phyloP scores from a whole-genome alignment of 2,329 filamentous ascomycete species.

The Remersonia thermophila region DNA sequence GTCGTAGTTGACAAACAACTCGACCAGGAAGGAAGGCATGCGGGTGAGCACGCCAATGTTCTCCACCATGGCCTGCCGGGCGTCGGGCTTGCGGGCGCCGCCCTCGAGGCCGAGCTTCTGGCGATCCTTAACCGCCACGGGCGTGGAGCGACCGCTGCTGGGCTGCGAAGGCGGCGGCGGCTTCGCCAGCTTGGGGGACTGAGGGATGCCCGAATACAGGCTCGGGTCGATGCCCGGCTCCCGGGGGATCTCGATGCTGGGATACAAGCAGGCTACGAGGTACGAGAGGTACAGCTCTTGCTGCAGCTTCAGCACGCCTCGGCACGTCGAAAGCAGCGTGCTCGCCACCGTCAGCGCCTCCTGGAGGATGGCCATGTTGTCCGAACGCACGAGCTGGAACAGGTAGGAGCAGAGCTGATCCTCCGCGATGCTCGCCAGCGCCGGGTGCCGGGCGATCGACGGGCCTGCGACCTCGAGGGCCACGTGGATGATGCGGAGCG shows the following conservation, averaged over 20 bases:
- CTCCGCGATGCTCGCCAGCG: slow-evolving; percentile 74
- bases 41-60: slow-evolving; percentile 82
- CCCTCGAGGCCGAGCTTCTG: slow-evolving; percentile 89
- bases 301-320: slow-evolving; percentile 82
- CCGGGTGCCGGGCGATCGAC: slow-evolving; percentile 85
- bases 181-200: slow-evolving; percentile 78
- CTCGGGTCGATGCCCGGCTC: slow-evolving; percentile 84
- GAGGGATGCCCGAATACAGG: slow-evolving; percentile 85
- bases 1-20: slow-evolving; percentile 96
- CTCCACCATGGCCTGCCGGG: slow-evolving; percentile 96
- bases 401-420: slow-evolving; percentile 88
- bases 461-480: slow-evolving; percentile 92
- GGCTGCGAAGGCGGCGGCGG: slow-evolving; percentile 55
- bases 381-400: slow-evolving; percentile 90
- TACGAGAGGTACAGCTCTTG: slow-evolving; percentile 95
- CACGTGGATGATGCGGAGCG: slow-evolving; percentile 90
- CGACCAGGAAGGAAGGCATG: slow-evolving; percentile 88
- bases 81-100: slow-evolving; percentile 82
- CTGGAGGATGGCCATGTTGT: slow-evolving; percentile 90
- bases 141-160: slow-evolving; percentile 73
- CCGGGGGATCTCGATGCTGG: slow-evolving; percentile 82
- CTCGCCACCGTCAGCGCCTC: slow-evolving; percentile 86
- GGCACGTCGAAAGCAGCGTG: slow-evolving; percentile 80
- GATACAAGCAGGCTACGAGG: slow-evolving; percentile 84
- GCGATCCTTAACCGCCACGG: slow-evolving; percentile 81